Base-by-base conservation (phyloP, 2,329 filamentous ascomycete genomes). In the Uncinocarpus reesii region DNA sequence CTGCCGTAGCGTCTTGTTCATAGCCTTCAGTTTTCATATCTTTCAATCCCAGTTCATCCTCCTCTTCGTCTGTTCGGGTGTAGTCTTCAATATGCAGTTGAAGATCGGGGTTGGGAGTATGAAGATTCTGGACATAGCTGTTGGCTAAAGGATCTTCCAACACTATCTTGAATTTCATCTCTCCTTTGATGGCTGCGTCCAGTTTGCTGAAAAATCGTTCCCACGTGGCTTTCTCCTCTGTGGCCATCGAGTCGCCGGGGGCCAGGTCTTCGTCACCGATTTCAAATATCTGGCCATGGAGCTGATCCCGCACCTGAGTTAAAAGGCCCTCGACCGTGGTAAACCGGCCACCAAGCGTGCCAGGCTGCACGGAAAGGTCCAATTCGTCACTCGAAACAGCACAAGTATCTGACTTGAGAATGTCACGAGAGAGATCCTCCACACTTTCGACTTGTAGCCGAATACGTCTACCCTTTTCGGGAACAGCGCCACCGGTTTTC, bases 1-100 rank as follows among this genome's bases (percentile, higher is more conserved):
- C 35, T 20, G 29, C 46, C 28, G 36, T 51, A 26, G 52, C 55
- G 53, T 79, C 76, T 46, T 80, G 72, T 64, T 83, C 83, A 61
- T 98, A 96, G 0, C 80, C 81, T 65, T 96, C 89, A 0, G 81
- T 80, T 75, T 90, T 92, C 81, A 98, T 98, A 62, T 98, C 92
- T 51, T 73, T 80, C 55, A 98, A 70, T 0, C 92, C 92, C 8
- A 98, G 71, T 51, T 95, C 86, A 60, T 98, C 92, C 68, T 95
- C 86, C 62, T 98, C 92, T 64, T 95, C 86, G 0, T 83, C 80
- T 0, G 90, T 95, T 52, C 92, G 78, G 51, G 84, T 79, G 64
- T 98, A 98, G 24, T 86, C 84, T 68, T 86, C 85, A 2, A 79
- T 75, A 49, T 77, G 80, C 62, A 98, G 84, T 67, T 92, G 84